Evolutionary conservation across 2,329 filamentous ascomycete genomes (phyloP).

Genomic region (Scedosporium apiospermum): DNA sequence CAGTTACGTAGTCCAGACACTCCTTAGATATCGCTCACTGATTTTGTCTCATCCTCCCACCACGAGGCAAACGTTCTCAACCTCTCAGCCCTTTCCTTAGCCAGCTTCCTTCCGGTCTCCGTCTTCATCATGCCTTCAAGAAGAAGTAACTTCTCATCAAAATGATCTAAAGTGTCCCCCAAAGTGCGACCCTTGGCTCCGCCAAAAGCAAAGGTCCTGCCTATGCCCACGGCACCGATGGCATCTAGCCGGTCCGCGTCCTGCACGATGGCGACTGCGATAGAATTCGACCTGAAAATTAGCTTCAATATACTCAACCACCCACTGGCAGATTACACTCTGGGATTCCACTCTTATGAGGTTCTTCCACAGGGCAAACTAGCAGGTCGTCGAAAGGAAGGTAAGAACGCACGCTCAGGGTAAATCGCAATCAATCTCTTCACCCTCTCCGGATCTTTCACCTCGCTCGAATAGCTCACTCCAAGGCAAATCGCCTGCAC

Average conservation of each 20-base stretch:
- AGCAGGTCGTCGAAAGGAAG: background rate
- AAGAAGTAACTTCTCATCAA: constrained; percentile 63
- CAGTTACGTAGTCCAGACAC: background rate
- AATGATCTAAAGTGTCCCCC: constrained; percentile 61
- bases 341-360: too few species aligned
- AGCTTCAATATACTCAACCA: background rate
- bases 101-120: constrained; percentile 40
- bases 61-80: constrained; percentile 44
- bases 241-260: constrained; percentile 91
- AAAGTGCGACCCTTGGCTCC: constrained; percentile 54
- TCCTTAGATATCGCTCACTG: background rate
- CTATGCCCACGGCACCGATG: constrained; percentile 78
- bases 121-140: constrained; percentile 60
- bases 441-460: constrained; percentile 52
- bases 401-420: constrained; percentile 45
- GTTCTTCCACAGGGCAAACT: too few species aligned
- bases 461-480: constrained; percentile 71
- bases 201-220: constrained; percentile 53
- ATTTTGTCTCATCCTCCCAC: constrained; percentile 42
- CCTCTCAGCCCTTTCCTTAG: constrained; percentile 41
- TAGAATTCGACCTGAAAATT: background rate
- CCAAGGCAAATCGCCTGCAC: constrained; percentile 66
- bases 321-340: too few species aligned
- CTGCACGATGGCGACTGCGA: constrained; percentile 62
- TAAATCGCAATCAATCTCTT: constrained; percentile 49